Base-by-base conservation (phyloP, 2,329 filamentous ascomycete genomes). In the Aspergillus niger region DNA sequence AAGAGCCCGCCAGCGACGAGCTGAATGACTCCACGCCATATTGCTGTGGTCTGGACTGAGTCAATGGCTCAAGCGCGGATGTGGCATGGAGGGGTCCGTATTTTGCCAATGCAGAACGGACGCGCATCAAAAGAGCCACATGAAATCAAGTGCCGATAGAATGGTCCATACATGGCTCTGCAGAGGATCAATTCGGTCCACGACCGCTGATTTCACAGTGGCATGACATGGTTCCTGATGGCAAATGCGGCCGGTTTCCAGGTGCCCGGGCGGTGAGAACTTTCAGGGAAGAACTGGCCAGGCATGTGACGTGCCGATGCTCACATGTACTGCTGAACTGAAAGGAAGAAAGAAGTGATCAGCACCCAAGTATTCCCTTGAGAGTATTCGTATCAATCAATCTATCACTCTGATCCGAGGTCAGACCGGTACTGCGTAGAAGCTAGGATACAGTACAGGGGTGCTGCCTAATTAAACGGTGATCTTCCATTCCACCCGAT, bases 11-110 rank as follows among this genome's bases (percentile, higher is more conserved):
- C 73, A 71, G 67, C 73, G 70, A 67, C 70, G 69, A 67, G 72
- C 66, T 68, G 70, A 65, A 70, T 71, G 70, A 69, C 68, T 69
- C 64, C 64, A 67, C 63, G 70, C 68, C 77, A 78, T 79, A 61
- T 63, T 76, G 61, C 44, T 65, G 67, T 64, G 68, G 68, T 70
- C 10, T 22, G 39, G 41, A 55, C 41, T 43, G 53, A 47, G n/a
- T 47, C 24, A 41, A 44, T 73, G 63, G 67, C 59, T 64, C 55
- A 58, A 60, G 65, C 59, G 64, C 60, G 60, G 55, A 24, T 17
- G 36, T 49, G 51, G 64, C 63, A 65, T 62, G 60, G 55, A 59
- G 57, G 58, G 38, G 41, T 36, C n/a, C 47, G 50, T 24, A 22
- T 15, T 48, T 26, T 30, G 59, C 54, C 55, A 38, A 48, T 22